These are phyloP conservation scores for Alternaria sp. DNA, from an alignment of 2,329 filamentous ascomycete genomes.

Conservation along the genomic window DNA sequence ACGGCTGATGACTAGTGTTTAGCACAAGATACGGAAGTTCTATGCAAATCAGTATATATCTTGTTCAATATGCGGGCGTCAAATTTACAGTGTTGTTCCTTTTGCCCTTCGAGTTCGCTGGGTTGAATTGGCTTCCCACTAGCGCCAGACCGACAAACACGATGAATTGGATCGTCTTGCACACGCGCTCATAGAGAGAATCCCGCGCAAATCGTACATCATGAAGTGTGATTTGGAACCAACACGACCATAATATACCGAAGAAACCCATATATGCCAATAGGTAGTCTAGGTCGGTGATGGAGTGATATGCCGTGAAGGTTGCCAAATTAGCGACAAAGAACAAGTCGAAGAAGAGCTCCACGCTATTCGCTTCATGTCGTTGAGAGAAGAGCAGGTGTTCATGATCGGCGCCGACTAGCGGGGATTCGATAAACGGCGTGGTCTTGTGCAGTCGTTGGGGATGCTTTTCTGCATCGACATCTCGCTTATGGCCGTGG, in stretches of 20 bases:
- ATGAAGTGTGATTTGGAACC: constrained; percentile 53
- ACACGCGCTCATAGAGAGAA: constrained; percentile 49
- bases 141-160: constrained; percentile 51
- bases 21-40: constrained; percentile 50
- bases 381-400: constrained; percentile 50
- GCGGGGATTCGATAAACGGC: constrained; percentile 48
- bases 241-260: constrained; percentile 50
- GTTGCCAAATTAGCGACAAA: constrained; percentile 51
- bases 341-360: constrained; percentile 50
- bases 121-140: constrained; percentile 50
- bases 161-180: constrained; percentile 51
- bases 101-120: constrained; percentile 30
- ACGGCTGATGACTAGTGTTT: constrained; percentile 48
- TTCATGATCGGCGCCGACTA: constrained; percentile 49
- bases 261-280: constrained; percentile 53
- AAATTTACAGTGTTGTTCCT: constrained; percentile 41
- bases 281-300: constrained; percentile 46
- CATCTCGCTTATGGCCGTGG: constrained; percentile 39
- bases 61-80: fast-evolving
- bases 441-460: constrained; percentile 47
- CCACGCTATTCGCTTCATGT: constrained; percentile 52
- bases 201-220: constrained; percentile 54
- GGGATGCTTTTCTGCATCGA: constrained; percentile 50
- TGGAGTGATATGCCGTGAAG: constrained; percentile 52
- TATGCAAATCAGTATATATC: constrained; percentile 21